Evolutionary conservation across 1,284 basidiomycete species (phyloP).

Genomic region (Inonotus obliquus): DNA sequence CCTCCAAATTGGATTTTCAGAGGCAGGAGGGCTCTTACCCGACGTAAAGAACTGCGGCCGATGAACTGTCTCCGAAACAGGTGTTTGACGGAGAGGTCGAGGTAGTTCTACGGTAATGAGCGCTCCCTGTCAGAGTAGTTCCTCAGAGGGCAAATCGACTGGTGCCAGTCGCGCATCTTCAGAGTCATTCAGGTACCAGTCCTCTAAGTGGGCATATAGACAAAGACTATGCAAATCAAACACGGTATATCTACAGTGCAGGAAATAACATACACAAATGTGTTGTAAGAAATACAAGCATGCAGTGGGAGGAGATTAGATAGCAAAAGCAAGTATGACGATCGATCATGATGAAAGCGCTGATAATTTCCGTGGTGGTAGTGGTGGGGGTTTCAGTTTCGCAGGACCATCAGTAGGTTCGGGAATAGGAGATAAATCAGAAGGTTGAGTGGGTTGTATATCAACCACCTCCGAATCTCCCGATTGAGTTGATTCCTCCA

Average conservation of each 20-base stretch:
- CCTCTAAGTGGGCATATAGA: no score
- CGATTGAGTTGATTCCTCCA: neutral
- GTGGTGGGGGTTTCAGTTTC: slow-evolving; percentile 14
- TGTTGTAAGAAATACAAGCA: slow-evolving; percentile 1
- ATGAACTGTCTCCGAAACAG: no score
- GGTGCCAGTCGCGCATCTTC: no score
- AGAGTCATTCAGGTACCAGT: no score
- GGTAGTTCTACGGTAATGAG: no score
- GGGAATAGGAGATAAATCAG: neutral
- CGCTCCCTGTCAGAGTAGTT: no score
- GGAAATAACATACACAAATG: neutral
- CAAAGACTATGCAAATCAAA: neutral
- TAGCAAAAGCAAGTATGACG: neutral
- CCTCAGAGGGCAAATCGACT: no score
- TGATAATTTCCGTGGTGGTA: slow-evolving; percentile 14
- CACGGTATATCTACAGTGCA: neutral
- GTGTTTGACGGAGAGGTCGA: no score
- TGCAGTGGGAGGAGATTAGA: neutral
- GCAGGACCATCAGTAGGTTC: neutral
- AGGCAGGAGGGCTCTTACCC: no score
- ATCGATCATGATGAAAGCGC: neutral
- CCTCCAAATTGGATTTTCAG: no score
- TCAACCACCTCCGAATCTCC: neutral
- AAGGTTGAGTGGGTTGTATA: neutral
- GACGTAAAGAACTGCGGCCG: no score